phyloP scores from a whole-genome alignment of 306 rosid species.

The Trichosanthes cucumerina region DNA sequence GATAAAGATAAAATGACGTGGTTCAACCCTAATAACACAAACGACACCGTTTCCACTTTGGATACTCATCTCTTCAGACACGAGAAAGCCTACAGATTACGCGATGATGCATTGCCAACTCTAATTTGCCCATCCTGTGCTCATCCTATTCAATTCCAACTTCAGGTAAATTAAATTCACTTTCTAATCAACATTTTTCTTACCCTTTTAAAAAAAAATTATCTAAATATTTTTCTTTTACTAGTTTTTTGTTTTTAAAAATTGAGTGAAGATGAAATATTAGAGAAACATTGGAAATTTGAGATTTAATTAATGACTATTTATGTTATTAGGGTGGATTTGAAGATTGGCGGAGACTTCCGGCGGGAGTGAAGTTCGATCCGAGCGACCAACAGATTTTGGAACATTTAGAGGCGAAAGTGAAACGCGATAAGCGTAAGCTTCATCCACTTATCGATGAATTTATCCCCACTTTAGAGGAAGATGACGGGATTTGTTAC shows the following conservation, averaged over 20 bases:
- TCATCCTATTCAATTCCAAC: constrained; percentile 45
- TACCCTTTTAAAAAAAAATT: no score
- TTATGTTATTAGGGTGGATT: constrained; percentile 22
- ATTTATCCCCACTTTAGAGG: constrained; percentile 78
- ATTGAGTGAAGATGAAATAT: no score
- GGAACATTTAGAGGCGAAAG: constrained; percentile 79
- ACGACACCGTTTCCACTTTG: neutral
- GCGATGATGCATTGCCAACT: neutral
- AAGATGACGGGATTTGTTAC: constrained; percentile 84
- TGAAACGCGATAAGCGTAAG: constrained; percentile 36
- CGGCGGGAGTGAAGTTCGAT: constrained; percentile 87
- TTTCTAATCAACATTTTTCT: no score
- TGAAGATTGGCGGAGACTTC: constrained; percentile 64
- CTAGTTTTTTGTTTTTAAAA: no score
- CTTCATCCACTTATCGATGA: constrained; percentile 82
- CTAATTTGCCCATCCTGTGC: constrained; percentile 69
- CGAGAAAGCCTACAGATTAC: neutral
- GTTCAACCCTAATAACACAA: neutral
- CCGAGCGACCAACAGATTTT: constrained; percentile 79
- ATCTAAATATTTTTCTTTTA: no score
- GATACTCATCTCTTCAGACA: neutral
- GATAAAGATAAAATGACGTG: neutral
- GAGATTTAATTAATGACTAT: no score
- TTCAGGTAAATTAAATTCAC: constrained; percentile 34
- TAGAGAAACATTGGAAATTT: no score